A percentile compares a stretch with the other conserved stretches of the same genome.
Evolutionary conservation across 2,329 filamentous ascomycete species (phyloP).

Genomic region (Amesomyces nigricolor): DNA sequence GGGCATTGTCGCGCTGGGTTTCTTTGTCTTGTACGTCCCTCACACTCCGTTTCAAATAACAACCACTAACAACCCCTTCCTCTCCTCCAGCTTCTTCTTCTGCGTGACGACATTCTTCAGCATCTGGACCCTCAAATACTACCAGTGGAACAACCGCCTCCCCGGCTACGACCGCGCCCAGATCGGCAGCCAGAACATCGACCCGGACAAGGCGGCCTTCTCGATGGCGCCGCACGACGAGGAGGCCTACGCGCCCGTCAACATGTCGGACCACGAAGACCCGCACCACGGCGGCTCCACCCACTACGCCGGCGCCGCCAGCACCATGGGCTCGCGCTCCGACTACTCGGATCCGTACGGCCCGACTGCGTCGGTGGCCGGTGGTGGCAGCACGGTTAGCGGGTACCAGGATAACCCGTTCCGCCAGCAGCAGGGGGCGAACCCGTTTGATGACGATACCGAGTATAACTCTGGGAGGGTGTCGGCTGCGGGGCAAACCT

Average conservation of each 20-base stretch:
- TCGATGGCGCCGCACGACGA: conserved; percentile 62
- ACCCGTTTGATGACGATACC: conserved; percentile 47
- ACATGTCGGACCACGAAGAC: conserved; percentile 46
- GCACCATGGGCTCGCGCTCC: conserved; percentile 6
- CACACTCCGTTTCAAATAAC: neutral
- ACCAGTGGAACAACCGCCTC: conserved; percentile 54
- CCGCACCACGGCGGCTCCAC: conserved; percentile 21
- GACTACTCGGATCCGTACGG: conserved; percentile 28
- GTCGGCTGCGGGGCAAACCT: conserved; percentile 28
- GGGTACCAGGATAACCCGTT: conserved; percentile 30
- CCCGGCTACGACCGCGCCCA: conserved; percentile 50
- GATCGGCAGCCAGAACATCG: conserved; percentile 46
- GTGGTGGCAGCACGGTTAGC: conserved; percentile 33
- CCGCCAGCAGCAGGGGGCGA: conserved; percentile 22
- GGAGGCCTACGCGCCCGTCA: conserved; percentile 58
- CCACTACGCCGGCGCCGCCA: conserved; percentile 19
- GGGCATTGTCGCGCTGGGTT: conserved; percentile 55
- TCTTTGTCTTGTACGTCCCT: conserved; percentile 54
- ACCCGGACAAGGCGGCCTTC: conserved; percentile 65
- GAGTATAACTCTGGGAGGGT: conserved; percentile 38
- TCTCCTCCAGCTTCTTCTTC: conserved; percentile 48
- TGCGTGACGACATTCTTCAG: conserved; percentile 49
- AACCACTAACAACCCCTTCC: neutral
- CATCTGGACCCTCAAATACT: conserved; percentile 56
- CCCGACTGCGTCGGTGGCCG: conserved; percentile 9